Evolutionary conservation across 202 grass and related monocot species (phyloP).

Genomic region (Carex sylvatica): DNA sequence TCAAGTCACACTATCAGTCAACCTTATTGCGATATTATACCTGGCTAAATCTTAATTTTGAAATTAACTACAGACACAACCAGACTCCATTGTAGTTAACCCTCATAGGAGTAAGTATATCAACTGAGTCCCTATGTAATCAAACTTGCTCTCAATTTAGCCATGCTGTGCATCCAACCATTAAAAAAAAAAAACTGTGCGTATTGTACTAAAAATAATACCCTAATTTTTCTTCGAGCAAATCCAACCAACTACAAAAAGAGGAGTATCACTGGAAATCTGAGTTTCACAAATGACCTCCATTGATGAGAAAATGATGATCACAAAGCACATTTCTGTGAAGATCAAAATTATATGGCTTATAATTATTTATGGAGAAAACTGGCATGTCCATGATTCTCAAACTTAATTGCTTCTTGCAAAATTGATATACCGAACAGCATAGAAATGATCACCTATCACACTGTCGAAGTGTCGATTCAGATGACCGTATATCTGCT

Average conservation of each 20-base stretch:
- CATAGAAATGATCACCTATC: background rate
- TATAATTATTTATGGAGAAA: background rate
- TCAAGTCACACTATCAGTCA: background rate
- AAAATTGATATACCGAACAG: conserved; percentile 11
- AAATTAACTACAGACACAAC: background rate
- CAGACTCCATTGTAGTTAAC: background rate
- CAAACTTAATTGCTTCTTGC: background rate
- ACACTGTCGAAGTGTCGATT: background rate
- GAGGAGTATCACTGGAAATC: background rate
- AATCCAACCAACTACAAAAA: background rate
- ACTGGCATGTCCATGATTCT: background rate
- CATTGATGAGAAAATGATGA: background rate
- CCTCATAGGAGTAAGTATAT: background rate
- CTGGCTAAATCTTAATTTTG: background rate
- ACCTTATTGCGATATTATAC: background rate
- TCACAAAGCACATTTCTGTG: background rate
- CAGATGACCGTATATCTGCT: background rate
- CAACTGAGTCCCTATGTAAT: background rate
- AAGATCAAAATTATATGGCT: background rate
- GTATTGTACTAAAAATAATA: background rate
- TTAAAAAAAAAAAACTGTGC: background rate
- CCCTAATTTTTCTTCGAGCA: background rate
- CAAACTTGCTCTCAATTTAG: background rate
- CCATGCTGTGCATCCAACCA: background rate
- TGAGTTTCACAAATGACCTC: background rate